Percentiles rank a stretch among this genome's conserved stretches.
These are phyloP conservation scores for Aspergillus avenaceus DNA, from an alignment of 495 filamentous ascomycete genomes.

Conservation along the genomic window DNA sequence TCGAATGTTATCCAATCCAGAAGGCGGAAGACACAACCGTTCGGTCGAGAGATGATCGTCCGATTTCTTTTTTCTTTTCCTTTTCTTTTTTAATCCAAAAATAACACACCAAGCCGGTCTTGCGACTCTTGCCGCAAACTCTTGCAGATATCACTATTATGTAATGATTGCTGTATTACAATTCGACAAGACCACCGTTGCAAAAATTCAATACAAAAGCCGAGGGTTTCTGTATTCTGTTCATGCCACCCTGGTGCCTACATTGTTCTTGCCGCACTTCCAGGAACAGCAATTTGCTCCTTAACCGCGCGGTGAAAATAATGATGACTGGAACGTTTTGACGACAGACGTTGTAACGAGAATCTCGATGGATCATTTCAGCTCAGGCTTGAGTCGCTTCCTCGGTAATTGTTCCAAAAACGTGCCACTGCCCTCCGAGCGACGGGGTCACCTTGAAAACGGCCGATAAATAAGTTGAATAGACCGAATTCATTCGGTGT, in stretches of 20 bases:
- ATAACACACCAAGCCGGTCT: no score
- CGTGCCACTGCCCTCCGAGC: slow-evolving; percentile 42
- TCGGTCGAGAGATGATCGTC: not conserved
- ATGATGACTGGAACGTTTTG: not conserved
- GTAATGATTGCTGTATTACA: no score
- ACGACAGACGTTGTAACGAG: not conserved
- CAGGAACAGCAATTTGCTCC: not conserved
- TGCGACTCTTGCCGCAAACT: no score
- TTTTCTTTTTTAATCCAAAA: not conserved
- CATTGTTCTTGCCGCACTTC: not conserved
- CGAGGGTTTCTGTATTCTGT: no score
- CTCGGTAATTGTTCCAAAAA: slow-evolving; percentile 46
- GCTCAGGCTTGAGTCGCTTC: slow-evolving; percentile 16
- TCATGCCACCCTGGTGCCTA: not conserved
- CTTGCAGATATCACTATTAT: no score
- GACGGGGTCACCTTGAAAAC: slow-evolving; percentile 43
- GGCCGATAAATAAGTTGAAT: slow-evolving; percentile 67
- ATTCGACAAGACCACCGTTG: no score
- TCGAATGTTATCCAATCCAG: not conserved
- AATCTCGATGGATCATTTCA: slow-evolving; percentile 7
- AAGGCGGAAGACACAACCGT: not conserved
- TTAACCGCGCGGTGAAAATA: not conserved
- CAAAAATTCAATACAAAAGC: no score
- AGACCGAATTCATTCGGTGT: slow-evolving; percentile 68
- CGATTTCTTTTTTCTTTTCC: not conserved